Evolutionary conservation across 2,329 filamentous ascomycete genomes (phyloP).

Genomic region (Aureobasidium sp.): DNA sequence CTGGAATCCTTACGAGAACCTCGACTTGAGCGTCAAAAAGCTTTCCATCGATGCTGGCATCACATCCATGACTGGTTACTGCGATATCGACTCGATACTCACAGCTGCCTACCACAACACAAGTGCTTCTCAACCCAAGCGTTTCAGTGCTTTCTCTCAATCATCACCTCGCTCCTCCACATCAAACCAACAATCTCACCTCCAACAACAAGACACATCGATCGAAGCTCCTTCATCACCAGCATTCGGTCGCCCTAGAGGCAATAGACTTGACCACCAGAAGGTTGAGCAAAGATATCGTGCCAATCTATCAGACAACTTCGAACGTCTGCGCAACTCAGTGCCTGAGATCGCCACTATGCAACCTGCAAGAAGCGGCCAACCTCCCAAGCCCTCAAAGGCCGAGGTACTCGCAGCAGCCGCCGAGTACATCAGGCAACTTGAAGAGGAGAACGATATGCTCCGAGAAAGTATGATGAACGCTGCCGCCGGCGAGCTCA

Average conservation of each 20-base stretch:
- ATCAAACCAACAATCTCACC: neutral
- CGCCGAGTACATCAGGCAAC: conserved; percentile 9
- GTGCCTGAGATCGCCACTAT: neutral
- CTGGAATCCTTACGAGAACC: conserved; percentile 7
- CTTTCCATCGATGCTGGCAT: conserved; percentile 9
- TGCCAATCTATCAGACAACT: neutral
- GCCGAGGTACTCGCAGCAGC: conserved; percentile 5
- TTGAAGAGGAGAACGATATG: conserved; percentile 12
- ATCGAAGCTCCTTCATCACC: neutral
- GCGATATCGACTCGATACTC: conserved; percentile 9
- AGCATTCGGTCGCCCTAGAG: neutral
- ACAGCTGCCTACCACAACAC: conserved; percentile 8
- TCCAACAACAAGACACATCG: neutral
- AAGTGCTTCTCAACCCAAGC: neutral
- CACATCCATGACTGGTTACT: conserved; percentile 12
- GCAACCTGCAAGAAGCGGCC: conserved; percentile 4
- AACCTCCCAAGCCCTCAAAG: conserved; percentile 6
- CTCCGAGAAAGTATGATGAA: conserved; percentile 5
- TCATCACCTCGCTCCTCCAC: neutral
- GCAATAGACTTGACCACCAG: neutral
- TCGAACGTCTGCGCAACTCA: neutral
- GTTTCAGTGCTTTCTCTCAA: conserved; percentile 4
- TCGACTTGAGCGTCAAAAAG: neutral
- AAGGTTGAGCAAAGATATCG: conserved; percentile 13
- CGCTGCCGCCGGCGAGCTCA: neutral